Conservation (phyloP, 1,139 yeast genomes). For the Pichia norvegensis region DNA sequence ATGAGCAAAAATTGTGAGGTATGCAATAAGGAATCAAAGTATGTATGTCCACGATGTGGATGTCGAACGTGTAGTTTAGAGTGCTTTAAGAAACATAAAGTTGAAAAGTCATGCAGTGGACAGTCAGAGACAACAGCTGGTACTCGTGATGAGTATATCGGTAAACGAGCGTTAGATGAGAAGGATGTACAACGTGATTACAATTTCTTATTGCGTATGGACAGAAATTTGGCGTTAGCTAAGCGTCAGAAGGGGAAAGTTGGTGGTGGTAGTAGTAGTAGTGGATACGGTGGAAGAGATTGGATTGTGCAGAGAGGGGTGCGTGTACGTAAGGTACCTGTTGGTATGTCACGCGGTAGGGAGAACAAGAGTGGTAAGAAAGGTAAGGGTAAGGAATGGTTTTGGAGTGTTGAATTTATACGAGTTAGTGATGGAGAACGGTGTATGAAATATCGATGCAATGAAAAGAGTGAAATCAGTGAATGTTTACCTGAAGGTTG, state of each 20-base stretch:
- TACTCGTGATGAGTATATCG: constrained; percentile 45
- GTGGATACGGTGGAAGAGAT: too few species aligned
- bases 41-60: constrained; percentile 81
- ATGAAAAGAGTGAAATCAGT: background rate
- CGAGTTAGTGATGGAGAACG: constrained; percentile 1
- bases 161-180: constrained; percentile 37
- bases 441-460: constrained; percentile 1
- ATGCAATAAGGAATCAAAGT: constrained; percentile 39
- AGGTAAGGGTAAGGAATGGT: constrained; percentile 31
- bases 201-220: constrained; percentile 58
- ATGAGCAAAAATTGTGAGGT: constrained; percentile 29
- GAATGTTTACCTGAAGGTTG: constrained; percentile 9
- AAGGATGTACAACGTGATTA: constrained; percentile 69
- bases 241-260: constrained; percentile 34
- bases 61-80: constrained; percentile 58
- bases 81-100: constrained; percentile 69
- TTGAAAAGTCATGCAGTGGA: constrained; percentile 59
- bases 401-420: constrained; percentile 77
- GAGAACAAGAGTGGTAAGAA: constrained; percentile 57
- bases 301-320: constrained; percentile 34
- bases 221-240: constrained; percentile 47
- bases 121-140: constrained; percentile 35
- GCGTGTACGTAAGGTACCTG: constrained; percentile 46
- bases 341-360: constrained; percentile 66
- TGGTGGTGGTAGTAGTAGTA: constrained; percentile 27